Conservation (phyloP, 257 asterid genomes). For the Nicotiana tabacum region DNA sequence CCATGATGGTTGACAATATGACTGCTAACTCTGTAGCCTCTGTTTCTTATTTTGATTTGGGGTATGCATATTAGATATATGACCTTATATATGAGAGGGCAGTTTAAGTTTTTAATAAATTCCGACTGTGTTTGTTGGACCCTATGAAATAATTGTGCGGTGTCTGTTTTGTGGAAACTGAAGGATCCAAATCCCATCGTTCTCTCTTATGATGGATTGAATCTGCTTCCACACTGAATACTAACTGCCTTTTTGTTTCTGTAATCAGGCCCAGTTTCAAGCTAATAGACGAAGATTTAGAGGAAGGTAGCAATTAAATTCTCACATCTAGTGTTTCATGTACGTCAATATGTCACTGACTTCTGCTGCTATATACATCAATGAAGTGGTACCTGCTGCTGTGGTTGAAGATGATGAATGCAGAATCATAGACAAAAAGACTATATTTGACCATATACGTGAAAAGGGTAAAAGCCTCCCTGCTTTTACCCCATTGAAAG, state of each 20-base stretch:
- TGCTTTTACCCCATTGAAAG: constrained; percentile 35
- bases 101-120: background rate
- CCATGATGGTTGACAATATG: background rate
- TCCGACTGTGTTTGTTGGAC: background rate
- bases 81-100: background rate
- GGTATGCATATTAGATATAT: background rate
- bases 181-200: background rate
- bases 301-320: constrained; percentile 42
- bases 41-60: background rate
- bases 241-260: constrained; percentile 21
- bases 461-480: constrained; percentile 76
- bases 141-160: constrained; percentile 2
- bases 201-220: background rate
- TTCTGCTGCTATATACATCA: constrained; percentile 12
- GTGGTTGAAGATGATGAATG: constrained; percentile 66
- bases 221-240: background rate
- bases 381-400: constrained; percentile 34
- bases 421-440: constrained; percentile 57
- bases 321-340: constrained; percentile 18
- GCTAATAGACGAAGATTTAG: constrained; percentile 66
- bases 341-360: constrained; percentile 16
- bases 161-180: background rate
- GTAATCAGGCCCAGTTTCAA: constrained; percentile 81
- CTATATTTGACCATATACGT: constrained; percentile 79
- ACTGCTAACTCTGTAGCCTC: background rate